These are phyloP conservation scores for Termitomyces sp. DNA, from an alignment of 768 basidiomycete species.

Conservation along the genomic window DNA sequence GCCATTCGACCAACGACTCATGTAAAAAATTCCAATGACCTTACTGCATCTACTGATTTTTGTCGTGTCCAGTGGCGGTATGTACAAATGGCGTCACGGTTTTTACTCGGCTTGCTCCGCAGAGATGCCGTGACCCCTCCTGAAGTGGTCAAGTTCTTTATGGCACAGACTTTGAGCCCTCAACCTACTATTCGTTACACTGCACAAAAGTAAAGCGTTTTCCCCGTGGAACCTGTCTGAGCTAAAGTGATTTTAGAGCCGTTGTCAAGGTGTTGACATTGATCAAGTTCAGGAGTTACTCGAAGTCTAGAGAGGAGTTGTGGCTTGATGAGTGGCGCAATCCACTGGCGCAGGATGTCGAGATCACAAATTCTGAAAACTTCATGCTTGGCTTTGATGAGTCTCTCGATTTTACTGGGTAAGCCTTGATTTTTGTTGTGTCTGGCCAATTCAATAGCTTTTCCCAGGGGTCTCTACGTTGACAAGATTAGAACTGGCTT, in stretches of 20 bases:
- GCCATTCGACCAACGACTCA: conserved; percentile 63
- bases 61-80: conserved; percentile 65
- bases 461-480: conserved; percentile 42
- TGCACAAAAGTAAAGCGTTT: conserved; percentile 50
- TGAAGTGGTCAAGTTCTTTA: conserved; percentile 56
- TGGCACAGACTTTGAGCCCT: conserved; percentile 61
- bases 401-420: conserved; percentile 33
- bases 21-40: conserved; percentile 37
- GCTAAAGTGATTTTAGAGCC: conserved; percentile 37
- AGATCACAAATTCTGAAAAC: conserved; percentile 39
- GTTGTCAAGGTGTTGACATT: conserved; percentile 61
- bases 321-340: conserved; percentile 74
- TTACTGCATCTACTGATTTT: conserved; percentile 10
- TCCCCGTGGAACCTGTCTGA: neutral
- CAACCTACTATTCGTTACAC: conserved; percentile 63
- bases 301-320: conserved; percentile 55
- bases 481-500: conserved; percentile 81
- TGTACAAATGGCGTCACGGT: conserved; percentile 62
- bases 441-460: conserved; percentile 4
- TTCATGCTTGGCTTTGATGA: conserved; percentile 45
- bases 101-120: conserved; percentile 57
- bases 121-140: conserved; percentile 53
- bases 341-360: conserved; percentile 46
- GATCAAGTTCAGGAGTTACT: conserved; percentile 74
- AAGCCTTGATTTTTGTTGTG: conserved; percentile 13